Base-by-base conservation (phyloP, 208 protist species). In the Trypanosoma cruzi region DNA sequence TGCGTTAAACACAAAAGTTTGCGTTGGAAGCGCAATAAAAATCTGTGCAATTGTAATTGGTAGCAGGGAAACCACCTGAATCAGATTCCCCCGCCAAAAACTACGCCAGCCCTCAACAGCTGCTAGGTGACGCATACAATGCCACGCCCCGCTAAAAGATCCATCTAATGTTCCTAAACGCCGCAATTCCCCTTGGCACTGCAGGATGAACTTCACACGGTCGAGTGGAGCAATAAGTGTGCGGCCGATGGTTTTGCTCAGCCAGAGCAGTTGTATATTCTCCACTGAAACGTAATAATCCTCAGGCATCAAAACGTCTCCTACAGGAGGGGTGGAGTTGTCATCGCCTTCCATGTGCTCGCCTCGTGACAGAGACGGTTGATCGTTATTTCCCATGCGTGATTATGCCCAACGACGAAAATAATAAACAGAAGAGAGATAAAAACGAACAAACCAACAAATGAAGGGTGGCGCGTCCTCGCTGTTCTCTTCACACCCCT, bases 121-220 rank as follows among this genome's bases (percentile, higher is more conserved):
- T 24, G 46, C 65, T 29, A 96, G 44, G 65, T 93, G 85, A 0
- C 80, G 76, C 22, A 78, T 65, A 37, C 85, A 91, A 11, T 73
- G 77, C 80, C 77, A 82, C 7, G 87, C 72, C 5, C 69, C 85
- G n/a, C 73, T 64, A 67, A 92, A 89, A 26, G 80, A 71, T 46
- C 72, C 70, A 14, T 75, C 60, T 26, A 92, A 63, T 28, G 72
- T 71, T 1, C 86, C 86, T 24, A 76, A 49, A 32, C 87, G 75
- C 52, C 82, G 73, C 24, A 96, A 64, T 70, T 96, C 87, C 34
- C 73, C 71, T 60, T 93, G 85, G 56, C 70, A 86, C 73, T 90
- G 80, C 82, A 96, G 82, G 24, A 96, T 59, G 55, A 81, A 96
- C 81, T 93, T 93, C 3, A 96, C 78, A n/a, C 90, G 87, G 32